Base-by-base conservation (phyloP, 2,329 filamentous ascomycete species). In the Aspergillus chevalieri region DNA sequence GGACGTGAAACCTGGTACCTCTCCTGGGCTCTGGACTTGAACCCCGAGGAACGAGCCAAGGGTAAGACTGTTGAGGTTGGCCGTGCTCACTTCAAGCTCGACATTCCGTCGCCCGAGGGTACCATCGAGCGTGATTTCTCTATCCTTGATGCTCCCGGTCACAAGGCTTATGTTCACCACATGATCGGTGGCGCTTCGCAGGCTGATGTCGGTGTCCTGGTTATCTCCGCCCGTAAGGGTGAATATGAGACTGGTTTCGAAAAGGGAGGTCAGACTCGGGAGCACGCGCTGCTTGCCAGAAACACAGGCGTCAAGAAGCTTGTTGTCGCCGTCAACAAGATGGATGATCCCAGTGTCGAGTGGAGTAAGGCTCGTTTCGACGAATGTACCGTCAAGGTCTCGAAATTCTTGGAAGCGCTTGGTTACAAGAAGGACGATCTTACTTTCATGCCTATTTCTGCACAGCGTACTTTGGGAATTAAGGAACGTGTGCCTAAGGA, bases 241-340 rank as follows among this genome's bases (percentile, higher is more conserved):
- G 93, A 98, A 74, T 98, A 97, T 71, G 93, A 98, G 74, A 97
- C 93, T 30, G 93, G 93, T 45, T 98, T 98, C 69, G 93, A 98
- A 63, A 87, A 86, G 77, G 93, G 93, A 55, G 92, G 93, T 34
- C 93, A 98, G 72, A 98, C 93, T 47, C 83, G 93, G 67, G 93
- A 98, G 80, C 92, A 97, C 73, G 93, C 94, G 49, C 89, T 98
- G 78, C 80, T 98, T 66, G 94, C 94, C 59, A 95, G 97, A 76
- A 98, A 94, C 1, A 92, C 95, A 68, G 93, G 93, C 73, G 93
- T 98, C 52, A 95, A 95, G 79, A 96, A 96, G 75, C 80, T 98
- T 49, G 79, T 97, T 43, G 85, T 98, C 26, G 93, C 81, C 47
- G 91, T 96, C 68, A 98, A 98, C 82, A 98, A 98, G 80, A 98